Conservation (phyloP, 345 rosid species). For the Acer saccharum region DNA sequence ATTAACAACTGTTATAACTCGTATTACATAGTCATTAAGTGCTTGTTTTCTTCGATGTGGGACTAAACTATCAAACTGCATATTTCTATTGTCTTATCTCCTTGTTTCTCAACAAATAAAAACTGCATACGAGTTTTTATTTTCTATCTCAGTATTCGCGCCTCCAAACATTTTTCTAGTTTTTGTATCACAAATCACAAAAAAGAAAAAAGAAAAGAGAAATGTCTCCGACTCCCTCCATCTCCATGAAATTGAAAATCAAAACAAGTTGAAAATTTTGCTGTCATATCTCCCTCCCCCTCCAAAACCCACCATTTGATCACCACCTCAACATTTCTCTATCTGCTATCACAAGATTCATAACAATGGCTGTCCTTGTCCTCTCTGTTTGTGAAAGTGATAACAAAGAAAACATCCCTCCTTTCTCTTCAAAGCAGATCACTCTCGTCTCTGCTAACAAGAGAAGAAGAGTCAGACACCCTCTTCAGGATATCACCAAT, state of each 20-base stretch:
- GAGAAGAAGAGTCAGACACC: constrained; percentile 25
- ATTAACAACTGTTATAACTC: too few species aligned
- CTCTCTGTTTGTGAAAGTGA: constrained; percentile 16
- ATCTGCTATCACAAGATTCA: background rate
- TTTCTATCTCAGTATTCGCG: background rate
- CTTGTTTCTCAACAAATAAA: too few species aligned
- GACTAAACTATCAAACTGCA: too few species aligned
- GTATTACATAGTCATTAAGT: too few species aligned
- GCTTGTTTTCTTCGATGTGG: too few species aligned
- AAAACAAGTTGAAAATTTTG: background rate
- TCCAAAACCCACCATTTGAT: constrained; percentile 26
- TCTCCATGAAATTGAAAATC: too few species aligned
- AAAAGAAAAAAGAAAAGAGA: background rate
- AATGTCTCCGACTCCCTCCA: too few species aligned
- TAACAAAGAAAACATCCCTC: constrained; percentile 41
- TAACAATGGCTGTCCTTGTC: constrained; percentile 23
- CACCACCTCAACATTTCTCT: background rate
- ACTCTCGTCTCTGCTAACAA: background rate
- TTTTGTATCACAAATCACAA: background rate
- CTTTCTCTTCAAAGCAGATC: constrained; percentile 22
- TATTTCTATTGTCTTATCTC: too few species aligned
- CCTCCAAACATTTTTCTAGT: background rate
- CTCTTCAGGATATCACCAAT: constrained; percentile 42
- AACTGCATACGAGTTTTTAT: background rate
- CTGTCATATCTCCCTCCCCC: constrained; percentile 12